Evolutionary conservation across 129 eudicot genomes (phyloP), one percentile per base, ranked within the genome.

Genomic region (Flaveria bidentis): DNA sequence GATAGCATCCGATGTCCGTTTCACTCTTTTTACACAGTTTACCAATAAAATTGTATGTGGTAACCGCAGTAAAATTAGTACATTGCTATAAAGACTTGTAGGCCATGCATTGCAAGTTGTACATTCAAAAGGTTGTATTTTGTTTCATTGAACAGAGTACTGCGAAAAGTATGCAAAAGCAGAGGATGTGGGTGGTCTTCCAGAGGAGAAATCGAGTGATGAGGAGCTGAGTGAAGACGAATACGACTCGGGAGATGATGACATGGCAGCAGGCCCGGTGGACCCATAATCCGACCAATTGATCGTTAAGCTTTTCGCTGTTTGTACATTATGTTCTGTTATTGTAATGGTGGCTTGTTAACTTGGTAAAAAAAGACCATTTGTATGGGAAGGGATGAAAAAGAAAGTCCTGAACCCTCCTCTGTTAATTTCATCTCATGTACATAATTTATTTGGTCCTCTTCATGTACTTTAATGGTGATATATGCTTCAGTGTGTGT

Each of bases 131-230:
- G 12, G 49, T 9, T 10, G 13, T 72, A 25, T 66, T 12, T 69
- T 63, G 23, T 28, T 55, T 39, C 18, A 49, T 80, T 67, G 28
- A 80, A 47, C 88, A 93, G 97, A 93, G 80, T 90, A 86, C 76
- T 87, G 97, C 44, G 85, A 88, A 85, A 90, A 81, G 79, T 93
- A 90, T 30, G 98, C 98, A 6, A 93, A 90, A 82, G 88, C 96
- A 25, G 98, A 90, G 76, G 96, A 93, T 63, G 86, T 76, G 44
- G 98, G 98, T 18, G 96, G 84, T n/a, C 82, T 76, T 36, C 85
- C 88, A 11, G 97, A 90, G 66, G 97, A 93, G 79, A 72, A 80
- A 69, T 88, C 89, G 4, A 93, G 98, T 50, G 96, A 90, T 9
- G 98, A 93, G 58, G 97, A 93, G 44, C 76, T 88, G 82, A 90